Evolutionary conservation across 108 stramenopile genomes (phyloP).

Genomic region (Nannochloropsis gaditana): DNA sequence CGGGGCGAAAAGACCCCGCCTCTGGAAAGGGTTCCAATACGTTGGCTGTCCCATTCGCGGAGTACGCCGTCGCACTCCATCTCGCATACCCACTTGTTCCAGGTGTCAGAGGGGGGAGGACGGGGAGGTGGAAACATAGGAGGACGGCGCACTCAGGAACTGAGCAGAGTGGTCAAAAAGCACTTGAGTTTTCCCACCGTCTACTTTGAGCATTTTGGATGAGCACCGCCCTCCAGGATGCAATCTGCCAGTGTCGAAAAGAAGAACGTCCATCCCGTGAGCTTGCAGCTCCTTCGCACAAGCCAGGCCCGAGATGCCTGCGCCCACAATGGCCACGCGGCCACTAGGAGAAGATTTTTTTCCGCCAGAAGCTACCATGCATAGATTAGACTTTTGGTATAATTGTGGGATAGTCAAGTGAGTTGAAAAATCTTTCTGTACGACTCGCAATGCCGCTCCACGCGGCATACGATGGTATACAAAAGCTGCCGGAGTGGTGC

Average conservation of each 20-base stretch:
- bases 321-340: conserved; percentile 9
- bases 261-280: conserved; percentile 3
- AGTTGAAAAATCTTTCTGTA: no score
- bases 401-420: no score
- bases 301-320: conserved; percentile 1
- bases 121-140: not conserved
- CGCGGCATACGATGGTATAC: no score
- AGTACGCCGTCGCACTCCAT: not conserved
- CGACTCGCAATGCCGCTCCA: no score
- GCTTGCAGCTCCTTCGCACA: not conserved
- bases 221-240: conserved; percentile 5
- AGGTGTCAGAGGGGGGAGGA: conserved; percentile 16
- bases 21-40: not conserved
- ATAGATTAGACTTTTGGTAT: no score
- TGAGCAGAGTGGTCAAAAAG: not conserved
- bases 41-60: not conserved
- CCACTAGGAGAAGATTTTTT: not conserved
- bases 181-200: not conserved
- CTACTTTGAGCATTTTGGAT: not conserved
- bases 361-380: no score
- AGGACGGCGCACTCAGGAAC: not conserved
- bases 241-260: conserved; percentile 3
- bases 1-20: not conserved
- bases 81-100: not conserved
- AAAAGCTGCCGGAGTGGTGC: no score